These are phyloP conservation scores for Pythium myriotylum DNA, from an alignment of 352 stramenopile genomes.

Conservation along the genomic window DNA sequence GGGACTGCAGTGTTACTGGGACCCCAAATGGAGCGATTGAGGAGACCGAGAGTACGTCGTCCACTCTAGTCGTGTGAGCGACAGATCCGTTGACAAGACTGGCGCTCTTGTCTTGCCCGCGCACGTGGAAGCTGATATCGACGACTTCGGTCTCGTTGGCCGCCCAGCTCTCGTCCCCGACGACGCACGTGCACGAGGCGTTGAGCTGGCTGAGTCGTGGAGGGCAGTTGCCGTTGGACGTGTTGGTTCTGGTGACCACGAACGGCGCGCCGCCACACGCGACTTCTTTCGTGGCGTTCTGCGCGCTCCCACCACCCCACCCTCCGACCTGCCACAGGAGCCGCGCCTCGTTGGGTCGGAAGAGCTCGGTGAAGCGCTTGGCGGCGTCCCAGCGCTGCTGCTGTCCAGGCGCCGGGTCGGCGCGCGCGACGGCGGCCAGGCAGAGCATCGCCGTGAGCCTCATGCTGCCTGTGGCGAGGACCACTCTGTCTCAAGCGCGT, in stretches of 20 bases:
- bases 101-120: background rate
- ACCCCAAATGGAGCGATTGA: constrained; percentile 3
- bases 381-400: background rate
- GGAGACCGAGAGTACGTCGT: background rate
- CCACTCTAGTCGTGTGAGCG: background rate
- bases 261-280: constrained; percentile 46
- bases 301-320: background rate
- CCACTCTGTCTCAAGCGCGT: too few relatives aligned
- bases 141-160: constrained; percentile 35
- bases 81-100: background rate
- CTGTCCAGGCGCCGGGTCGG: background rate
- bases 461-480: too few relatives aligned
- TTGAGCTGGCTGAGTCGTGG: constrained; percentile 43
- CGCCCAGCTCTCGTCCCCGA: background rate
- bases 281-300: background rate
- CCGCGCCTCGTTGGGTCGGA: constrained; percentile 3
- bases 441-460: background rate
- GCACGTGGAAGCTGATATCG: background rate
- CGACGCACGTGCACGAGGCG: constrained; percentile 63
- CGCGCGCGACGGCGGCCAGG: background rate
- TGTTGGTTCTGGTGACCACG: constrained; percentile 47
- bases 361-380: background rate
- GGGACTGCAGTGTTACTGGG: constrained; percentile 2
- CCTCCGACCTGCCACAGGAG: constrained; percentile 5
- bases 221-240: constrained; percentile 49